Evolutionary conservation across 371 early-diverging fungal species (phyloP).

Genomic region (Cokeromyces recurvatus): DNA sequence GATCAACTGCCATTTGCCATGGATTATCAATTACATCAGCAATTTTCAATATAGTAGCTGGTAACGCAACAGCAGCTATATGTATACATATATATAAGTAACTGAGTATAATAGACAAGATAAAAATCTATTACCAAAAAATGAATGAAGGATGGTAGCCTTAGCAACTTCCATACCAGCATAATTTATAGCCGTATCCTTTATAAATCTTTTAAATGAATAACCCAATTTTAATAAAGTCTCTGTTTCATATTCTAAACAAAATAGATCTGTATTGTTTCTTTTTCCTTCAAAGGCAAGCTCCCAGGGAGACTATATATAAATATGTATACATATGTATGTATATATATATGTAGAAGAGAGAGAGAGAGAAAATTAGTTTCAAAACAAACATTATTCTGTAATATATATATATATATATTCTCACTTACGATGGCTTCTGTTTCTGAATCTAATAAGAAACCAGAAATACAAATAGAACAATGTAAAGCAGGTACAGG

Average conservation of each 20-base stretch:
- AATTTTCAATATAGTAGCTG: constrained; percentile 48
- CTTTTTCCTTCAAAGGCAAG: constrained; percentile 32
- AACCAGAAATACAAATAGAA: constrained; percentile 63
- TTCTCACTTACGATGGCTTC: constrained; percentile 26
- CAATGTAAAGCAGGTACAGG: constrained; percentile 58
- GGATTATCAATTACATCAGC: constrained; percentile 83
- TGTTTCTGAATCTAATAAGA: constrained; percentile 39
- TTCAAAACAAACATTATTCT: no score
- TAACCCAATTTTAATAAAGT: constrained; percentile 72
- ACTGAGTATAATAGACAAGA: no score
- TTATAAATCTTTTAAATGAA: constrained; percentile 75
- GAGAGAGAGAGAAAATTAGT: no score
- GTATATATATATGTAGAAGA: no score
- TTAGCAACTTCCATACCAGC: constrained; percentile 83
- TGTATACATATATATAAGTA: background rate
- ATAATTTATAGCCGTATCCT: constrained; percentile 76
- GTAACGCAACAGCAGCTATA: constrained; percentile 82
- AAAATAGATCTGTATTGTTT: constrained; percentile 48
- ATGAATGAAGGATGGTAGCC: constrained; percentile 77
- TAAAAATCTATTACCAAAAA: constrained; percentile 58
- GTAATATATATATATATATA: background rate
- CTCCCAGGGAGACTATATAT: constrained; percentile 50
- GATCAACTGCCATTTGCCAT: constrained; percentile 83
- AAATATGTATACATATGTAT: background rate
- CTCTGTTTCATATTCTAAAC: constrained; percentile 76